Evolutionary conservation across 2,329 filamentous ascomycete genomes (phyloP).

Genomic region (Trichoderma oligosporum): DNA sequence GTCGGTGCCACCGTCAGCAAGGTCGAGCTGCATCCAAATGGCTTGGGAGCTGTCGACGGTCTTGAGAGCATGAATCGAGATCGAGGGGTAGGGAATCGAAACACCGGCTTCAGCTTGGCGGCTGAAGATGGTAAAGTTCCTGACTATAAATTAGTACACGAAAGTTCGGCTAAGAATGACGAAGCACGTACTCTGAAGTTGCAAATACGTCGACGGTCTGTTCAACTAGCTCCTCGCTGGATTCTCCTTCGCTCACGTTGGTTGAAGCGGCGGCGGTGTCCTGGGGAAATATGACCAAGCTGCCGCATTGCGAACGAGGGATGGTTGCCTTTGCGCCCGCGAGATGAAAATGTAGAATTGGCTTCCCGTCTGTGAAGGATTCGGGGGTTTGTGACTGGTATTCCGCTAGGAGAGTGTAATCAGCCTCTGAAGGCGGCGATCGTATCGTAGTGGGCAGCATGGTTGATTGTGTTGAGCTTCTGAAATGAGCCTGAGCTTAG

Average conservation of each 20-base stretch:
- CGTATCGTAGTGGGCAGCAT: conserved; percentile 54
- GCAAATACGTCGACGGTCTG: conserved; percentile 55
- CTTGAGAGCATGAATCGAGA: conserved; percentile 72
- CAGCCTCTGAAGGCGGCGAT: conserved; percentile 50
- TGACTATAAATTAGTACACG: conserved; percentile 19
- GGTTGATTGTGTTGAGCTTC: neutral
- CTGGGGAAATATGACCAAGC: conserved; percentile 51
- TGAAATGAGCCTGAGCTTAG: neutral
- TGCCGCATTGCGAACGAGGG: conserved; percentile 50
- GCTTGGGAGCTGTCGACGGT: conserved; percentile 47
- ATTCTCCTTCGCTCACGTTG: conserved; percentile 32
- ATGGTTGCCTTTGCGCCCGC: conserved; percentile 55
- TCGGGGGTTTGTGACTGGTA: conserved; percentile 70
- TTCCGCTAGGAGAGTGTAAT: conserved; percentile 63
- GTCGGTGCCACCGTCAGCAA: conserved; percentile 54
- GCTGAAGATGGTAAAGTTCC: conserved; percentile 60
- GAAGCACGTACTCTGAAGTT: conserved; percentile 50
- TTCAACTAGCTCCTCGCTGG: conserved; percentile 36
- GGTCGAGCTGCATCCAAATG: conserved; percentile 66
- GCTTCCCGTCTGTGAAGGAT: conserved; percentile 67
- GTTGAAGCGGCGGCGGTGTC: conserved; percentile 34
- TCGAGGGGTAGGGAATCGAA: conserved; percentile 68
- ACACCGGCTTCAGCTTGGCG: conserved; percentile 54
- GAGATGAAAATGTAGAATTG: conserved; percentile 65
- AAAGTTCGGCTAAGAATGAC: neutral